Conservation (phyloP, 148 eudicot species). For the Gaultheria prostrata region DNA sequence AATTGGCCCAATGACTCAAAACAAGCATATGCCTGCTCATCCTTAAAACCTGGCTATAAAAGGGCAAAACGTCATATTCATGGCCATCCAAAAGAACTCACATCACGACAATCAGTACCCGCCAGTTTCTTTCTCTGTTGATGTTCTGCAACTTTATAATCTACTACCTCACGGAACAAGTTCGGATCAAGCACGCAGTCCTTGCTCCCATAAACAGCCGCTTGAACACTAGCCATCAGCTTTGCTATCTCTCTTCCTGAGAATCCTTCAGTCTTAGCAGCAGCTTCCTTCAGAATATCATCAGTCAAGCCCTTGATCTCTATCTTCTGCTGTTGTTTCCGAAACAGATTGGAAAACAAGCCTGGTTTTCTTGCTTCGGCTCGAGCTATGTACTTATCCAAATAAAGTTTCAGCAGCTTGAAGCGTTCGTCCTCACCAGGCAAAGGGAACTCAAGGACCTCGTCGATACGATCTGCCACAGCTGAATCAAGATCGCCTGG, state of each 20-base stretch:
- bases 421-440: constrained; percentile 94
- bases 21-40: constrained; percentile 8
- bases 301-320: constrained; percentile 79
- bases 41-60: background rate
- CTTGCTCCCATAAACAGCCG: constrained; percentile 93
- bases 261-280: constrained; percentile 81
- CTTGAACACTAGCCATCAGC: constrained; percentile 97
- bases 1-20: background rate
- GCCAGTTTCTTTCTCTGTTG: constrained; percentile 84
- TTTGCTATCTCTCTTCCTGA: constrained; percentile 98
- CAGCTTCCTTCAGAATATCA: constrained; percentile 80
- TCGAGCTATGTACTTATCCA: constrained; percentile 87
- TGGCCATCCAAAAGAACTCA: background rate
- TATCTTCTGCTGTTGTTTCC: constrained; percentile 71
- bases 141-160: constrained; percentile 97
- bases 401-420: constrained; percentile 74
- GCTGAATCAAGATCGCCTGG: constrained; percentile 99
- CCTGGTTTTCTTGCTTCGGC: constrained; percentile 73
- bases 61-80: background rate
- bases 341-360: constrained; percentile 48
- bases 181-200: constrained; percentile 73
- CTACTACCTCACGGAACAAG: constrained; percentile 87
- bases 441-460: constrained; percentile 89
- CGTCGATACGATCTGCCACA: constrained; percentile 93
- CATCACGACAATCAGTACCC: constrained; percentile 30